Evolutionary conservation across 148 eudicot genomes (phyloP), one percentile per base, ranked within the genome.

Genomic region (Pharnaceum exiguum): DNA sequence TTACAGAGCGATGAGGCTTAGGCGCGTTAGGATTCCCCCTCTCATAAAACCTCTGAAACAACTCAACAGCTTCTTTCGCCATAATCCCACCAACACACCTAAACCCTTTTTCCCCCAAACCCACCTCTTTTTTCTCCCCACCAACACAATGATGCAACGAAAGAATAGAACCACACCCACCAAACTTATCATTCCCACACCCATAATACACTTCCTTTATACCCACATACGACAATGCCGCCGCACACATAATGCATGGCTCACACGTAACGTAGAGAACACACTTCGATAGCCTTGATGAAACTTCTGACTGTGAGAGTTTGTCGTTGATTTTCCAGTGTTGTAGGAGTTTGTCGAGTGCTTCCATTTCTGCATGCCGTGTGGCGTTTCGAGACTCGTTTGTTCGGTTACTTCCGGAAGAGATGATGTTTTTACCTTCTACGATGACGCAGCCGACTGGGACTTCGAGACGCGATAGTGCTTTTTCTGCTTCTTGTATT

Each of bases 191-290:
- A 71, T 91, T 91, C 12, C 77, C 71, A 66, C 94, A 91, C 26
- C 98, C 98, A 61, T 85, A 88, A 52, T 73, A 85, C 4, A 88
- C 94, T 66, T 91, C 94, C 63, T 85, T 83, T 24, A 91, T 68
- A 66, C 96, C 96, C 49, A 91, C 63, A 68, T 73, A 76, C 7
- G 95, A 87, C 54, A 91, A 75, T 17, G 95, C 96, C n/a, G 84
- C 73, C 12, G 95, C 96, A 65, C 96, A 91, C 98, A 91, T 91
- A 52, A 91, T 88, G 72, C 98, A 88, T 15, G 98, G 98, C 68
- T 91, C 98, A 69, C 98, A 91, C 3, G 98, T 87, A 30, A 91
- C 96, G 73, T 82, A 91, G 42, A 91, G 90, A 52, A 23, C 65
- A 49, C 90, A 82, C 15, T 64, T 78, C 39, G 95, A 81, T 48